A percentile compares a stretch with the other conserved stretches of the same genome.
phyloP scores from a whole-genome alignment of 495 filamentous ascomycete genomes.

The Penicillium samsonianum region DNA sequence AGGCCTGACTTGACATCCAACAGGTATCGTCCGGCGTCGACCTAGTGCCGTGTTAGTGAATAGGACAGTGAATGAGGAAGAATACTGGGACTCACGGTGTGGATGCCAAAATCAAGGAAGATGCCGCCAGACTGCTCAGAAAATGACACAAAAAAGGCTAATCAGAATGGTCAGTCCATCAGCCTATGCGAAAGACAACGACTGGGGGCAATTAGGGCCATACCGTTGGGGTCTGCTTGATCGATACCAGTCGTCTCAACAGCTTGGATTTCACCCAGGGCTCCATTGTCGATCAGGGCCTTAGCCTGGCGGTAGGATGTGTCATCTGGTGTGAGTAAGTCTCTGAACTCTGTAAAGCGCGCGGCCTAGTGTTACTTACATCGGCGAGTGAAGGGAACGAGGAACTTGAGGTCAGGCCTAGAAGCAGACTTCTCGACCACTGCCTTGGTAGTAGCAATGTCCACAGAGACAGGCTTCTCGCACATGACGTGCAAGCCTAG shows the following conservation, averaged over 20 bases:
- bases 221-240: conserved; percentile 22
- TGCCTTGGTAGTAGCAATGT: conserved; percentile 34
- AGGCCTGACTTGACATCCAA: conserved; percentile 21
- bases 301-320: conserved; percentile 18
- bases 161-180: conserved; percentile 3
- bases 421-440: conserved; percentile 60
- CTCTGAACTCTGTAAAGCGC: background rate
- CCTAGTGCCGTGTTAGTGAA: conserved; percentile 12
- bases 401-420: conserved; percentile 63
- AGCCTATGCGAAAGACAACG: background rate
- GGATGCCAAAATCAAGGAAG: conserved; percentile 23
- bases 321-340: conserved; percentile 17
- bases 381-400: conserved; percentile 22
- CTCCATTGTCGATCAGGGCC: conserved; percentile 20
- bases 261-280: conserved; percentile 19
- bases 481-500: conserved; percentile 23
- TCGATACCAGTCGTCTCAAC: conserved; percentile 23
- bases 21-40: conserved; percentile 23
- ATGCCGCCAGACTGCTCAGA: conserved; percentile 22
- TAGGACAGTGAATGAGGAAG: background rate
- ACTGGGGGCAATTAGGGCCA: background rate
- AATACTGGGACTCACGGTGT: conserved; percentile 13
- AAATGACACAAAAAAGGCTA: conserved; percentile 22
- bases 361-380: conserved; percentile 10
- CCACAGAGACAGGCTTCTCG: conserved; percentile 29